Base-by-base conservation (phyloP, 176 grass and related monocot species). In the Hyparrhenia diplandra region DNA sequence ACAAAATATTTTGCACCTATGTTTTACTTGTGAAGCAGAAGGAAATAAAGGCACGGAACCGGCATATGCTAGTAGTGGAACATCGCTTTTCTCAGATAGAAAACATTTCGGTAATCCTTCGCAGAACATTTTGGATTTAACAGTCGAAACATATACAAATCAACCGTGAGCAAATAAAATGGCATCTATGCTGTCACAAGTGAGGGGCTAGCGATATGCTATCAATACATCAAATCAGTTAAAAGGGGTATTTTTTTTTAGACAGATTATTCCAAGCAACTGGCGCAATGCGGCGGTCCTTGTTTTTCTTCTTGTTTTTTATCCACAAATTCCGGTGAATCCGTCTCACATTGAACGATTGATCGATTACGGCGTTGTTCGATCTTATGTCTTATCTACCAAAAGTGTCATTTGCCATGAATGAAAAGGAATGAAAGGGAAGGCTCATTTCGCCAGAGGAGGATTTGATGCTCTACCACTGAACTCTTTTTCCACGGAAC, bases 401-500 rank as follows among this genome's bases (percentile, higher is more conserved):
- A 59, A 78, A 89, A 86, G 65, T 18, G 43, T 0, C 21, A 54
- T 17, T 82, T 82, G 42, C 72, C 72, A 64, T 66, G 14, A 57
- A 49, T 37, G 73, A 81, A 82, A 85, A 37, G 47, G 76, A 46
- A 65, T 46, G 73, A 82, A 71, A 76, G 78, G 79, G 73, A 85
- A 65, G 35, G 72, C 72, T 77, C 34, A 8, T 64, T n/a, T 69
- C 34, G 47, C 60, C 27, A 2, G 23, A 52, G 55, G 71, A 64
- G 72, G 57, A 78, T 51, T 82, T 81, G 87, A 89, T 85, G 78
- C 73, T 47, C 82, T 77, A 67, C 29, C 35, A 17, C 64, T 42
- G 72, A 10, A 4, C 10, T 81, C 68, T 61, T 69, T 17, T 7
- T 64, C 32, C 39, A 34, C 24, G 17, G 77, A 55, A 27, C 24